Percentiles rank a stretch among this genome's conserved stretches.
These are phyloP conservation scores for Anethum foeniculum DNA, from an alignment of 140 eudicot species.

Conservation along the genomic window DNA sequence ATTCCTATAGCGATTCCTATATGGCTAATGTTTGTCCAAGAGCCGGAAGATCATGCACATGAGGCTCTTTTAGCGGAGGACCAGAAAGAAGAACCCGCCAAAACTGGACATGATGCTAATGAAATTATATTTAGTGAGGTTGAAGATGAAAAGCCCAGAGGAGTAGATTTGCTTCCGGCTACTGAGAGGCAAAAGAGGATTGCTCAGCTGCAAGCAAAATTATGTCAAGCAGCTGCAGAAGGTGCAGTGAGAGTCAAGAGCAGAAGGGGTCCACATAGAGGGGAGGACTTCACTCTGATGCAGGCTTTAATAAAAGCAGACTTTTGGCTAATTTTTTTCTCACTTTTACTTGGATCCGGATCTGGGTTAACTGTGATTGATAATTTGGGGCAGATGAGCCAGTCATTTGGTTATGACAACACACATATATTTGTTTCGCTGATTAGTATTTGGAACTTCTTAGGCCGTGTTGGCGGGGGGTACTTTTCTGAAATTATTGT, in stretches of 20 bases:
- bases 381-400: conserved; percentile 90
- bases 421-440: conserved; percentile 87
- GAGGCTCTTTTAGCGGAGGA: conserved; percentile 57
- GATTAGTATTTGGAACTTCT: conserved; percentile 96
- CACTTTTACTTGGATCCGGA: conserved; percentile 82
- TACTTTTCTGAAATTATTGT: conserved; percentile 79
- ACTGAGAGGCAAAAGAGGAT: conserved; percentile 69
- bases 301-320: conserved; percentile 92
- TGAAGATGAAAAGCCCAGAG: conserved; percentile 79
- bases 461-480: conserved; percentile 97
- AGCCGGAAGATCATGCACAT: conserved; percentile 29
- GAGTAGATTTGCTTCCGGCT: conserved; percentile 65
- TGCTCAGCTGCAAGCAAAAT: conserved; percentile 50
- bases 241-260: conserved; percentile 93
- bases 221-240: conserved; percentile 96
- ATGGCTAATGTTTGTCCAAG: conserved; percentile 33
- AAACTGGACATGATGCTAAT: conserved; percentile 36
- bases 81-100: conserved; percentile 23
- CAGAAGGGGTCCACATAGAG: conserved; percentile 76
- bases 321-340: conserved; percentile 80
- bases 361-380: conserved; percentile 94
- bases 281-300: conserved; percentile 86
- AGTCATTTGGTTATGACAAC: conserved; percentile 78
- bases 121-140: conserved; percentile 87
- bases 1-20: conserved; percentile 63